Conservation (phyloP, 2,329 filamentous ascomycete species). For the Sarocladium oryzae region DNA sequence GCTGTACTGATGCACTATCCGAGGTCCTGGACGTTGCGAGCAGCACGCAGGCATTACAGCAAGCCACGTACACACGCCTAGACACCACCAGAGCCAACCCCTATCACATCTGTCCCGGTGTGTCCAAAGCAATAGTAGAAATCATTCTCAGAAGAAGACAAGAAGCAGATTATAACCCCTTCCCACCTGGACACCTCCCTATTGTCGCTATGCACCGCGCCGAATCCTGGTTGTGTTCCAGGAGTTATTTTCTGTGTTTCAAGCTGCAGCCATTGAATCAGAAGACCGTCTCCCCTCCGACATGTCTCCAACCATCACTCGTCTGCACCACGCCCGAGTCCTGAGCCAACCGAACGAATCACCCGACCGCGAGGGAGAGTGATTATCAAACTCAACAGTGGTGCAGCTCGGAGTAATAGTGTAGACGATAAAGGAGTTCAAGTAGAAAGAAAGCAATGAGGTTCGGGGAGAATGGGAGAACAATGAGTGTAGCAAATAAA, state of each 20-base stretch:
- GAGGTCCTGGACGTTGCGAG: not conserved
- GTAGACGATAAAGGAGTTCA: not conserved
- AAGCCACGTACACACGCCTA: not conserved
- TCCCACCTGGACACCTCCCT: constrained; percentile 20
- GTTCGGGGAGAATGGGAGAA: constrained; percentile 17
- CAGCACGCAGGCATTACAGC: not conserved
- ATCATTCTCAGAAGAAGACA: not conserved
- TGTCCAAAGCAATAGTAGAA: constrained; percentile 1
- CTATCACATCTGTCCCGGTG: not conserved
- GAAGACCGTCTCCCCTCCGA: constrained; percentile 22
- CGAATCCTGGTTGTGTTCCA: constrained; percentile 19
- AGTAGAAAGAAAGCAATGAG: constrained; percentile 1
- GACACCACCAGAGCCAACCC: not conserved
- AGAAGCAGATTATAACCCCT: constrained; percentile 2
- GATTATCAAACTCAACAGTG: not conserved
- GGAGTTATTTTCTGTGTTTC: constrained; percentile 25
- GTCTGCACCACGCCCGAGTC: not conserved
- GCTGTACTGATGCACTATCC: not conserved
- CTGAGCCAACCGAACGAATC: not conserved
- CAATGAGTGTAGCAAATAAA: constrained; percentile 13
- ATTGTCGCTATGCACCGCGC: constrained; percentile 38
- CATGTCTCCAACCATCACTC: not conserved
- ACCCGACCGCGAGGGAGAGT: not conserved
- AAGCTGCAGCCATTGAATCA: constrained; percentile 26
- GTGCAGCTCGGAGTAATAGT: no score